These are phyloP conservation scores for Talaromyces rugulosus DNA, from an alignment of 2,329 filamentous ascomycete species.

Conservation along the genomic window DNA sequence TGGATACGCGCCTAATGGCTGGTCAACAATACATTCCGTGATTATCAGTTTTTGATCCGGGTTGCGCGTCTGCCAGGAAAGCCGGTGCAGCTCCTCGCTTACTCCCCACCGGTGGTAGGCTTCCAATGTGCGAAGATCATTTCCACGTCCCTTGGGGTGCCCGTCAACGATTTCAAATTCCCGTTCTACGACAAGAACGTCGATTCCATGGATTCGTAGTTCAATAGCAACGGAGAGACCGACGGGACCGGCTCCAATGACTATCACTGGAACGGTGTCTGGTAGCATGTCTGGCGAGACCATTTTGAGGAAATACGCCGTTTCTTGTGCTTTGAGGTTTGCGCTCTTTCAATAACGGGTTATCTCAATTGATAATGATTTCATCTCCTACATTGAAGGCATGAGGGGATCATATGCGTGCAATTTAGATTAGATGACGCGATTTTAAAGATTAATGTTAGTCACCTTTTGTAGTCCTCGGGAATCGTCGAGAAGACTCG, in stretches of 20 bases:
- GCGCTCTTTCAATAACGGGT: neutral
- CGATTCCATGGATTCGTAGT: neutral
- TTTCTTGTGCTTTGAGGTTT: neutral
- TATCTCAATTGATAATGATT: too few relatives aligned
- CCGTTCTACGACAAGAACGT: neutral
- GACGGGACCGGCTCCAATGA: neutral
- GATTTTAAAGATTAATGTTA: neutral
- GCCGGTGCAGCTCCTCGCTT: neutral
- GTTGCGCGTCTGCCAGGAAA: slow-evolving; percentile 3
- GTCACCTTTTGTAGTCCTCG: too few relatives aligned
- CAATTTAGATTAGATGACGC: neutral
- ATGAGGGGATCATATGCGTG: neutral
- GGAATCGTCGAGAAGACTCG: too few relatives aligned
- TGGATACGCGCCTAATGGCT: neutral
- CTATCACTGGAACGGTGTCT: neutral
- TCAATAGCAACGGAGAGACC: neutral
- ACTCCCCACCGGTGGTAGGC: neutral
- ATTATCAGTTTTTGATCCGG: slow-evolving; percentile 1
- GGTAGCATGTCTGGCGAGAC: neutral
- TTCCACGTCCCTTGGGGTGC: slow-evolving; percentile 1
- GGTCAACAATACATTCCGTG: neutral
- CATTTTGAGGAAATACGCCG: too few relatives aligned
- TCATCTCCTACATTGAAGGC: too few relatives aligned
- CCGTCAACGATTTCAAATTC: slow-evolving; percentile 2
- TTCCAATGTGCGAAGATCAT: slow-evolving; percentile 2